These are phyloP conservation scores for Emergomyces pasteurianus DNA, from an alignment of 2,329 filamentous ascomycete genomes.

Conservation along the genomic window DNA sequence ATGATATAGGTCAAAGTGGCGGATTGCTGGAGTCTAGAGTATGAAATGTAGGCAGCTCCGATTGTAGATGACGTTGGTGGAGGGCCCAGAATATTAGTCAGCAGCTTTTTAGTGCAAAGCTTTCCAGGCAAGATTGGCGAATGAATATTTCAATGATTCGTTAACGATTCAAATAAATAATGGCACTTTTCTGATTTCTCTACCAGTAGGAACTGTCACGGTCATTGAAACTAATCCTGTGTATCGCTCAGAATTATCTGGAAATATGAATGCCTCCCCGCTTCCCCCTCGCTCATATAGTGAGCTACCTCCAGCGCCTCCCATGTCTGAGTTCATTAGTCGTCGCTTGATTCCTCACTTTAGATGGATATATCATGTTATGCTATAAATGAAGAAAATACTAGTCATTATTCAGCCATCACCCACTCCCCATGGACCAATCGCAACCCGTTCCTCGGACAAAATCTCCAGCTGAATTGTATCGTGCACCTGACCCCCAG, in stretches of 20 bases:
- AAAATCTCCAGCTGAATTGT: constrained; percentile 33
- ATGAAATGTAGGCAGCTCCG: not conserved
- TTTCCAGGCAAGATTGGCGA: not conserved
- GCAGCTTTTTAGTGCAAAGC: not conserved
- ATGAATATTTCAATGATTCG: not conserved
- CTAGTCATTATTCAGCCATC: constrained; percentile 6
- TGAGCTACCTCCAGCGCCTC: not conserved
- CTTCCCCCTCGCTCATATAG: not conserved
- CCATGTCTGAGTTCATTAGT: not conserved
- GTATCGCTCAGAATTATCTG: not conserved
- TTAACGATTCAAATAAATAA: not conserved
- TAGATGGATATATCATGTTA: not conserved
- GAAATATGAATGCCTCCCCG: not conserved
- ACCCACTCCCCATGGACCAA: constrained; percentile 30
- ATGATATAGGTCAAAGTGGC: not conserved
- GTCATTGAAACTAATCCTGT: not conserved
- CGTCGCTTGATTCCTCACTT: not conserved
- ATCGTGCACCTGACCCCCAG: constrained; percentile 38
- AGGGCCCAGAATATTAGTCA: not conserved
- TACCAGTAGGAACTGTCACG: not conserved
- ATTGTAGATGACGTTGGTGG: not conserved
- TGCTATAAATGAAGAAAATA: not conserved
- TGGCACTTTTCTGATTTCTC: not conserved
- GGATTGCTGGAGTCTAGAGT: not conserved
- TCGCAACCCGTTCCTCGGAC: constrained; percentile 31